Conservation (phyloP, 2,329 filamentous ascomycete genomes). For the Hymenoscyphus infarciens region DNA sequence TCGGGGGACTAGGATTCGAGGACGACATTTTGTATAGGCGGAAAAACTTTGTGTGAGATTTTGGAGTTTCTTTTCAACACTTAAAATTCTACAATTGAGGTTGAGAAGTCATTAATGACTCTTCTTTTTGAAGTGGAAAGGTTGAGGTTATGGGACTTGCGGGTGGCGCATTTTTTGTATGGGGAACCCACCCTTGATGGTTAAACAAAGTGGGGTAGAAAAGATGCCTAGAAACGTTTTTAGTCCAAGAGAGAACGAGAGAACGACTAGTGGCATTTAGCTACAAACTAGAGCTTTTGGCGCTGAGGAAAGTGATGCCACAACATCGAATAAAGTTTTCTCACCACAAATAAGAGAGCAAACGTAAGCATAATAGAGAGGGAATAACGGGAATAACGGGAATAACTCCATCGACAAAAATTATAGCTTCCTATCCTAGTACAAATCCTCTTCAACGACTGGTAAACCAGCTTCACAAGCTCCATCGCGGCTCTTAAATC, state of each 20-base stretch:
- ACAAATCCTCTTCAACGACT: not conserved
- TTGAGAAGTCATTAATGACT: not conserved
- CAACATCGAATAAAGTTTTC: not conserved
- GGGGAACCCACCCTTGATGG: not conserved
- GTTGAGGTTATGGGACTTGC: not conserved
- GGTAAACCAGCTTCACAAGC: not conserved
- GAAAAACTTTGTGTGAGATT: not conserved
- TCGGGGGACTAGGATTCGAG: not conserved
- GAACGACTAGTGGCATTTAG: too few species aligned
- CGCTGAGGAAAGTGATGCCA: not conserved
- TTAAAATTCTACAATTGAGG: not conserved
- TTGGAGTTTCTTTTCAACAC: not conserved
- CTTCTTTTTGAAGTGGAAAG: not conserved
- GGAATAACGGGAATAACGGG: conserved; percentile 1
- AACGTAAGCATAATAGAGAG: not conserved
- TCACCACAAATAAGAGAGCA: too few species aligned
- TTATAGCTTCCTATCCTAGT: conserved; percentile 1
- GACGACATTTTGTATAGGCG: not conserved
- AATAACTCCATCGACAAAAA: not conserved
- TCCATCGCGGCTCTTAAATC: not conserved
- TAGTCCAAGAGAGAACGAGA: too few species aligned
- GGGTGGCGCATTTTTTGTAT: not conserved
- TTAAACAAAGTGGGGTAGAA: too few species aligned
- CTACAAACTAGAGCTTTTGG: too few species aligned
- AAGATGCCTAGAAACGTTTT: too few species aligned